Conservation (phyloP, 2,329 filamentous ascomycete genomes). For the Clarireedia hainanense region DNA sequence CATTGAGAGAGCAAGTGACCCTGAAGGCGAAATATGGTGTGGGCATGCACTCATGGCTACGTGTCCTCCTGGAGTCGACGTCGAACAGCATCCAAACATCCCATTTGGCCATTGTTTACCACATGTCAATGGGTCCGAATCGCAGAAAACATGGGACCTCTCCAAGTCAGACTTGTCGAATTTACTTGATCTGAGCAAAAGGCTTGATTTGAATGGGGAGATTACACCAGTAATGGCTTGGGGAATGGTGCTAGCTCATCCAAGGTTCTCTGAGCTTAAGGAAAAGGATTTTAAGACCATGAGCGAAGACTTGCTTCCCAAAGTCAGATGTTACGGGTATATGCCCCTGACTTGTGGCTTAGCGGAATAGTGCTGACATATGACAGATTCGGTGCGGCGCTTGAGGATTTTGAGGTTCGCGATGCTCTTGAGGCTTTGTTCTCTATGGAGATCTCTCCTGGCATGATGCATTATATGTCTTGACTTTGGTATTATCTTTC, state of each 20-base stretch:
- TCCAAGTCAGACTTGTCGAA: conserved; percentile 70
- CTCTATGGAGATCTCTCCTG: not conserved
- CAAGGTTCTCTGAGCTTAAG: conserved; percentile 58
- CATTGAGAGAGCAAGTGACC: conserved; percentile 49
- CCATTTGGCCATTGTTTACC: conserved; percentile 41
- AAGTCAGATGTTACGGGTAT: conserved; percentile 89
- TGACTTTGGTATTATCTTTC: too few relatives aligned
- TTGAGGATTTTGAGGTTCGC: conserved; percentile 57
- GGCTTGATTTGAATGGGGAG: conserved; percentile 77
- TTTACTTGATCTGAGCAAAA: conserved; percentile 74
- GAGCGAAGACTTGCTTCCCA: conserved; percentile 65
- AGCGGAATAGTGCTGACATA: conserved; percentile 15
- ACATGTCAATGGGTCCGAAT: conserved; percentile 5
- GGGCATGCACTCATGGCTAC: conserved; percentile 93
- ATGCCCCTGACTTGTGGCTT: conserved; percentile 26
- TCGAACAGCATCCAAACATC: conserved; percentile 41
- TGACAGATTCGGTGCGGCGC: conserved; percentile 56
- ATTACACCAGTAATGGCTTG: conserved; percentile 96
- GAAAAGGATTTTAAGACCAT: conserved; percentile 63
- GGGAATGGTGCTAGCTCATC: conserved; percentile 69
- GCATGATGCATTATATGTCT: too few relatives aligned
- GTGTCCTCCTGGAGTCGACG: conserved; percentile 55
- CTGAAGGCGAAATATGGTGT: conserved; percentile 57
- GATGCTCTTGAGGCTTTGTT: conserved; percentile 28
- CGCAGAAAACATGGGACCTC: conserved; percentile 67